phyloP scores from a whole-genome alignment of 441 rosid species.

The Jatropha multifida region DNA sequence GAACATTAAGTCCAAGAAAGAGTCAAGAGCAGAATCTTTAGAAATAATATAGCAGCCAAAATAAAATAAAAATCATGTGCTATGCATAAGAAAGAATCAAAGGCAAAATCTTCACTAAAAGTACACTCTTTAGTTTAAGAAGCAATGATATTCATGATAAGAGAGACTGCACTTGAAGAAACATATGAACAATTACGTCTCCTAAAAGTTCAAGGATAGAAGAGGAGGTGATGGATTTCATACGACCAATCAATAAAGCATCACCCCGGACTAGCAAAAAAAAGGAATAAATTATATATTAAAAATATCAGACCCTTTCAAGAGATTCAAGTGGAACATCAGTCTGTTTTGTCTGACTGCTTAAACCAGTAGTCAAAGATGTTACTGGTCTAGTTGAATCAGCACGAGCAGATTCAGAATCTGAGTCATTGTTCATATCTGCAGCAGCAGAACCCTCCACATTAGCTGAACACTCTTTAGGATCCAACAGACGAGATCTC shows the following conservation, averaged over 20 bases:
- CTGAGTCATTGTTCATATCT: slow-evolving; percentile 25
- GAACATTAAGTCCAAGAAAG: slow-evolving; percentile 23
- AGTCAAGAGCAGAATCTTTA: slow-evolving; percentile 13
- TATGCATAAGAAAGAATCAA: background rate
- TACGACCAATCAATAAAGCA: background rate
- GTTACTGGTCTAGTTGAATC: slow-evolving; percentile 35
- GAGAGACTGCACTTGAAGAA: background rate
- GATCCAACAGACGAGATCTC: slow-evolving; percentile 65
- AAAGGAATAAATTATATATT: background rate
- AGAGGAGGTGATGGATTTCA: background rate
- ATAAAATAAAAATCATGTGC: background rate
- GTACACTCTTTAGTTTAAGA: background rate
- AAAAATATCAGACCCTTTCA: slow-evolving; percentile 52
- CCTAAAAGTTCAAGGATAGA: background rate
- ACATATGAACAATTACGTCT: background rate
- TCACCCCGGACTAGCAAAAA: background rate
- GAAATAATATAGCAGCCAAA: background rate
- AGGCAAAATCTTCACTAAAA: background rate
- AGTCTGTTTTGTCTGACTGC: slow-evolving; percentile 35
- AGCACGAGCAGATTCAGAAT: slow-evolving; percentile 30
- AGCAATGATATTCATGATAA: background rate
- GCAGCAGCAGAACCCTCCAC: slow-evolving; percentile 36
- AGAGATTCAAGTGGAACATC: slow-evolving; percentile 62
- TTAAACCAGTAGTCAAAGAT: slow-evolving; percentile 26
- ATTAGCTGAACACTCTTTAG: slow-evolving; percentile 35